Percentiles rank a stretch among this genome's conserved stretches.
phyloP scores from a whole-genome alignment of 2,329 filamentous ascomycete genomes.

The Cordyceps cicadae region DNA sequence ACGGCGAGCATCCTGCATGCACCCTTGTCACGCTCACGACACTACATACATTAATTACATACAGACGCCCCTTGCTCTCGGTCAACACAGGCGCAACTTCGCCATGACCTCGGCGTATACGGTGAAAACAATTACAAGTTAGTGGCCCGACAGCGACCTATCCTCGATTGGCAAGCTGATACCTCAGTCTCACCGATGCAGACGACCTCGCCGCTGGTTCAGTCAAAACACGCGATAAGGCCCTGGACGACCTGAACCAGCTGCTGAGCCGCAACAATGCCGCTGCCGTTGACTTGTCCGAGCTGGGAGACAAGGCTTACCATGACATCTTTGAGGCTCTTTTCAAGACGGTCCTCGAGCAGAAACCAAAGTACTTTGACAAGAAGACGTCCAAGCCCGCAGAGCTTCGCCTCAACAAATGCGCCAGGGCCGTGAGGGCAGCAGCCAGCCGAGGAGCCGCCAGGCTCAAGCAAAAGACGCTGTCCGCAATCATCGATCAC shows the following conservation, averaged over 20 bases:
- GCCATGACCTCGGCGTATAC: conserved; percentile 8
- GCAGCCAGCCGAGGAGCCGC: conserved; percentile 61
- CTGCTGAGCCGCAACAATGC: conserved; percentile 31
- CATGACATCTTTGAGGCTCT: conserved; percentile 74
- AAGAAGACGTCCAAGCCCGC: conserved; percentile 38
- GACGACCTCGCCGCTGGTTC: conserved; percentile 2
- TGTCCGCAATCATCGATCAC: conserved; percentile 72
- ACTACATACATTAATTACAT: not conserved
- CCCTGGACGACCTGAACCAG: conserved; percentile 32
- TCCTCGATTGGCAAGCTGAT: not conserved
- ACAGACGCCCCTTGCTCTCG: not conserved
- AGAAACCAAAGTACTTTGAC: conserved; percentile 57
- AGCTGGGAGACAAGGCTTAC: conserved; percentile 67
- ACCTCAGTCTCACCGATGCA: not conserved
- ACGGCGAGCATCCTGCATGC: not conserved
- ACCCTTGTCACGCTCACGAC: not conserved
- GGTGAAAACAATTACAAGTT: conserved; percentile 9
- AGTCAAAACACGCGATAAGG: conserved; percentile 30
- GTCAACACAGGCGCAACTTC: not conserved
- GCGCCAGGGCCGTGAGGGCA: conserved; percentile 62
- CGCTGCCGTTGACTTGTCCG: conserved; percentile 27
- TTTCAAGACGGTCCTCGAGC: conserved; percentile 59
- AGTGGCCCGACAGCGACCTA: not conserved
- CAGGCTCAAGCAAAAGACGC: conserved; percentile 65
- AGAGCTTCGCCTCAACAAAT: conserved; percentile 54